phyloP scores from a whole-genome alignment of 768 basidiomycete genomes.

The Kwoniella dejecticola region DNA sequence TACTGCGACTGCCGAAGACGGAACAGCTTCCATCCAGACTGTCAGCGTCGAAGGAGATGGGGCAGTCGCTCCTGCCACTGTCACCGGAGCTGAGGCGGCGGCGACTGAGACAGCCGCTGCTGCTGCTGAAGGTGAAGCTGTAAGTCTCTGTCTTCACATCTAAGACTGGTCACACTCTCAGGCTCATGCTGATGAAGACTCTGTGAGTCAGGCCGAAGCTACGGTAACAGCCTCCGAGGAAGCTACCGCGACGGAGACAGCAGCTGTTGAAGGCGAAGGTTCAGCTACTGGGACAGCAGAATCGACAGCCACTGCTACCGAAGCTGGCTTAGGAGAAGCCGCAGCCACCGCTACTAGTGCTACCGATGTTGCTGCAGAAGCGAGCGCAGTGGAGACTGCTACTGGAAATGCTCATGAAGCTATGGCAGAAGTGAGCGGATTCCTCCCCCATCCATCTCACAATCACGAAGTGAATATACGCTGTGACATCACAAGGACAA shows the following conservation, averaged over 20 bases:
- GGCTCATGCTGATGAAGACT: no score
- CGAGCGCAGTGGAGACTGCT: neutral
- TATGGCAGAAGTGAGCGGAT: no score
- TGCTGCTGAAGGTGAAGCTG: neutral
- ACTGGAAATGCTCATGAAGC: no score
- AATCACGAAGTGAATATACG: no score
- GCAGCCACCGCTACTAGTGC: neutral
- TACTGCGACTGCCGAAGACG: conserved; percentile 29
- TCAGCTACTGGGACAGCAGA: neutral
- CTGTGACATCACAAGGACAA: no score
- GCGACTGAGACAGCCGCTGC: neutral
- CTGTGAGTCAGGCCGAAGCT: no score
- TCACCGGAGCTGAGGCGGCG: neutral
- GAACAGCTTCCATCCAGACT: conserved; percentile 16
- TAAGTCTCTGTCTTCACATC: no score
- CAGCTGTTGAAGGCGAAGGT: neutral
- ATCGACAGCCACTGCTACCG: neutral
- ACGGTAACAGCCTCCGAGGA: no score
- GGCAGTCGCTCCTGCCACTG: neutral
- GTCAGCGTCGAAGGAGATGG: conserved; percentile 1
- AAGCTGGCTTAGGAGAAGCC: neutral
- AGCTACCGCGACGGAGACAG: neutral
- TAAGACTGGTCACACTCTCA: no score
- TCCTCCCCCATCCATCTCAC: no score
- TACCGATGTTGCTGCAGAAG: neutral